Base-by-base conservation (phyloP, 768 basidiomycete species). In the Hydnum rufescens region DNA sequence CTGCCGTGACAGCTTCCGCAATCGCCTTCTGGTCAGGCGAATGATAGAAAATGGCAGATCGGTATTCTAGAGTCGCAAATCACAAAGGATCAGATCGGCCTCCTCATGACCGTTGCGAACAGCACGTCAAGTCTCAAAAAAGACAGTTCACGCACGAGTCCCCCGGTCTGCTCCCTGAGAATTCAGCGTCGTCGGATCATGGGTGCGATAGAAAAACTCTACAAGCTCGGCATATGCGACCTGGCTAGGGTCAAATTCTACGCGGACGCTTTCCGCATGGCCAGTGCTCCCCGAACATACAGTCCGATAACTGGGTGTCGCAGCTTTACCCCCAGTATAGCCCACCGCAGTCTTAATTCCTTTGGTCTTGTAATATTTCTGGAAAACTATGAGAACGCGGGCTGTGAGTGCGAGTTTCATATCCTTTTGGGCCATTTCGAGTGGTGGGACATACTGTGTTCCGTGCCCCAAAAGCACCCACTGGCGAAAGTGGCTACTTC, bases 121-220 rank as follows among this genome's bases (percentile, higher is more conserved):
- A 39, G 13, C 36, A 13, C 13, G 22, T 39, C 36, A n/a, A n/a
- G n/a, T n/a, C n/a, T n/a, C n/a, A 42, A 25, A 32, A 43, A 22
- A 16, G 8, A 18, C 6, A 28, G 6, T 4, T 5, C 3, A 63
- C 66, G 57, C 36, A 89, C 87, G 89, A 28, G 77, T 76, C 19
- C 90, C 89, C 2, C 60, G 61, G 60, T 93, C 88, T 1, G 60
- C 70, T 28, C 89, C 89, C 63, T 93, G 89, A 13, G 71, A 67
- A 64, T 93, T 79, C 52, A 72, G 60, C 0, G 85, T 84, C 39
- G 89, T 93, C 2, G 92, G 87, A 58, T 95, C 90, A 60, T 96
- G 92, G 0, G 85, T 87, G 44, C 93, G 75, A 64, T 89, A 93
- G 67, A 93, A 93, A 70, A 90, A 92, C 65, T 93, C 88, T 80